Percentiles rank a stretch among this genome's conserved stretches.
phyloP scores from a whole-genome alignment of 441 rosid species.

The Syzygium syzygioides region DNA sequence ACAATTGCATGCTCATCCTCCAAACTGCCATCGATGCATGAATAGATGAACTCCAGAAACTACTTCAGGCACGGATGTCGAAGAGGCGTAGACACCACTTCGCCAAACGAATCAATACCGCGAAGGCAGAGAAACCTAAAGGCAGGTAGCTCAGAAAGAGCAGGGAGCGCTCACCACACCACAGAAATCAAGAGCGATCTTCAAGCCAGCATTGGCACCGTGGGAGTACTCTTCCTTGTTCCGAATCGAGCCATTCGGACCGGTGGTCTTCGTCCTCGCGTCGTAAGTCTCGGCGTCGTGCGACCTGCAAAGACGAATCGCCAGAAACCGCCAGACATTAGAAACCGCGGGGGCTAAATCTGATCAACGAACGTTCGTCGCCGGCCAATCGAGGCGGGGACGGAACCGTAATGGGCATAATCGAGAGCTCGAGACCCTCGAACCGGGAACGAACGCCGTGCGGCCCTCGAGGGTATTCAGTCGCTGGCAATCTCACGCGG shows the following conservation, averaged over 20 bases:
- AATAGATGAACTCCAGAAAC: neutral
- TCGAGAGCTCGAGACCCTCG: no score
- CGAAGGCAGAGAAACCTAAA: neutral
- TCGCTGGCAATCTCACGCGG: no score
- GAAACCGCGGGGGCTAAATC: neutral
- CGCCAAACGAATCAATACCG: neutral
- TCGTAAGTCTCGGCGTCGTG: no score
- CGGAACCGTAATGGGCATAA: no score
- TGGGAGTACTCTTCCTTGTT: constrained; percentile 74
- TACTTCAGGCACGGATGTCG: neutral
- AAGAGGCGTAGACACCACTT: no score
- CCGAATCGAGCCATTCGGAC: constrained; percentile 87
- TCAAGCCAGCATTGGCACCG: constrained; percentile 76
- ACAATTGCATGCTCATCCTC: neutral
- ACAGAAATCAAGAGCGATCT: constrained; percentile 73
- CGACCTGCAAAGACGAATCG: constrained; percentile 40
- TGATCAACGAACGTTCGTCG: neutral
- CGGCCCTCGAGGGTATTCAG: no score
- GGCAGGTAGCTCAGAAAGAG: neutral
- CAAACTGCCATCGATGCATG: neutral
- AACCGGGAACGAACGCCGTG: no score
- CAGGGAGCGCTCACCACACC: constrained; percentile 34
- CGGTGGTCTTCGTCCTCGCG: constrained; percentile 67
- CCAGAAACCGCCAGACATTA: neutral
- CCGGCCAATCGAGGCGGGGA: neutral